These are phyloP conservation scores for Diutina pseudorugosa DNA, from an alignment of 1,139 yeast species.

Conservation along the genomic window DNA sequence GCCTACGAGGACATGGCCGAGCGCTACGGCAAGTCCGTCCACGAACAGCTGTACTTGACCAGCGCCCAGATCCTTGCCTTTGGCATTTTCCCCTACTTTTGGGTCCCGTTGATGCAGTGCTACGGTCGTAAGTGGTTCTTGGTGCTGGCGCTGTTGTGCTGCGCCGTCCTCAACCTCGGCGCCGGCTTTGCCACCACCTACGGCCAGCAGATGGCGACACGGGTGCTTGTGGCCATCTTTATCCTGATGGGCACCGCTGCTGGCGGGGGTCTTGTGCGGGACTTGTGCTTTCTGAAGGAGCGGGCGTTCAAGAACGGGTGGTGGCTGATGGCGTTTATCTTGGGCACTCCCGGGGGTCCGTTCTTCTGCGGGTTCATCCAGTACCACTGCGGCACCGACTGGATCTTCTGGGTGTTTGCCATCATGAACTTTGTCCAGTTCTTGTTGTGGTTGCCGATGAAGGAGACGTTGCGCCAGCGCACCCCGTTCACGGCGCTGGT, in stretches of 20 bases:
- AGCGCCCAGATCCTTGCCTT: neutral
- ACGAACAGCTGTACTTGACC: neutral
- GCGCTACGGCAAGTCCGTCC: neutral
- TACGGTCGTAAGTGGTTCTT: conserved; percentile 1
- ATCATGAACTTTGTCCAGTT: neutral
- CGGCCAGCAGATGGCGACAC: conserved; percentile 2
- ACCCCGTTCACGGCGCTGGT: neutral
- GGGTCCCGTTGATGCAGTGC: neutral
- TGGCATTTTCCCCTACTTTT: neutral
- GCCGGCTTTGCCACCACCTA: neutral
- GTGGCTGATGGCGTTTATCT: neutral
- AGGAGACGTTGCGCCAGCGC: neutral
- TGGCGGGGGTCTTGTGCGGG: neutral
- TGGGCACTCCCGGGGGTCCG: conserved; percentile 3
- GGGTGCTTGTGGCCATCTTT: neutral
- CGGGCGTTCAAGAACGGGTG: conserved; percentile 1
- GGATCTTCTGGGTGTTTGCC: conserved; percentile 2
- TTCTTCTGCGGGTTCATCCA: conserved; percentile 3
- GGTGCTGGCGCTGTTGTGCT: neutral
- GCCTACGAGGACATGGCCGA: conserved; percentile 1
- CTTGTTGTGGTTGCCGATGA: neutral
- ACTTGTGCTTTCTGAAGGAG: neutral
- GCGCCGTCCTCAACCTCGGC: neutral
- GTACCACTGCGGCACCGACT: neutral
- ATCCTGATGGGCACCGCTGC: neutral